Evolutionary conservation across 768 basidiomycete genomes (phyloP), one percentile per base, ranked within the genome.

Genomic region (Lyophyllum decastes): DNA sequence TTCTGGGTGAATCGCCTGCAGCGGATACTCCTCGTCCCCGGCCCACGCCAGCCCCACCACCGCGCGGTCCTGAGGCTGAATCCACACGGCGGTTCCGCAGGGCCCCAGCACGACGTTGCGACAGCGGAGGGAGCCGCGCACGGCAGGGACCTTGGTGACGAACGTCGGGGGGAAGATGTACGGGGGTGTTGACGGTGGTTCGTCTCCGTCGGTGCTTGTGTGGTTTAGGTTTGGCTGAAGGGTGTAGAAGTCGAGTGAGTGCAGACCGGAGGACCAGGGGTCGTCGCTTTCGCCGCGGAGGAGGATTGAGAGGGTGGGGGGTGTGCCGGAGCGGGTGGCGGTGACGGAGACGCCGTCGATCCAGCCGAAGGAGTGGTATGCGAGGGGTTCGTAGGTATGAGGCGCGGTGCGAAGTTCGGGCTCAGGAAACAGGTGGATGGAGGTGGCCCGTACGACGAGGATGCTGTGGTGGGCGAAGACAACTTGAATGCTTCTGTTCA

Each of bases 341-440:
- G 73, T 60, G 1, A 82, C 76, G 2, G 78, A 78, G 35, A 85
- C 75, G 8, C 83, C 82, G 52, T 89, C 88, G 14, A 87, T 79
- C 87, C 87, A 89, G 16, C 87, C 87, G 61, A 87, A 88, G 2
- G 83, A 82, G 60, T 83, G 78, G 2, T 62, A 64, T 1, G 77
- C 79, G 38, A 77, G 65, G 0, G 80, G 73, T 1, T 64, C 52
- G 53, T 81, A 77, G 0, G 72, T 55, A 3, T 57, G 52, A 3
- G 67, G 63, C 0, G 38, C 58, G 8, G 49, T 43, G 8, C 57
- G 59, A 26, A 87, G 74, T 2, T 55, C 61, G 0, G 86, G 85
- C 14, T 74, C 69, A 1, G 76, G 73, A 57, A 88, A 89, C 8
- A 87, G 72, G 55, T 82, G 76, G 4, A 88, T 70, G 0, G 84